Conservation (phyloP, 495 filamentous ascomycete species). For the Hypoxylon rickii region DNA sequence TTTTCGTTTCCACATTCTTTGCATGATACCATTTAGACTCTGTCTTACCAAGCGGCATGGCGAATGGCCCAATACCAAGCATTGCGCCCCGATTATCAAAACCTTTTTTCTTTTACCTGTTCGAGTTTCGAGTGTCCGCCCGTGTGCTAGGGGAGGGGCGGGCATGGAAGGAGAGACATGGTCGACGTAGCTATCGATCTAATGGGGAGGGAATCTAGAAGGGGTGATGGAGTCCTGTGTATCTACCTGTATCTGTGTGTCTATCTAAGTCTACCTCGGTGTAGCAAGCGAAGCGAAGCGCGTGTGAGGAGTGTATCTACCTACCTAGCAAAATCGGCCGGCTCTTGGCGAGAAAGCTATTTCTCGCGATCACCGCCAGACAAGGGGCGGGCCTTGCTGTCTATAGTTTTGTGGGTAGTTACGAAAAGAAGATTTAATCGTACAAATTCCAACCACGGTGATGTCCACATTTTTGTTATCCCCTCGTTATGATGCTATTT, state of each 20-base stretch:
- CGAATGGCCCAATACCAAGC: constrained; percentile 7
- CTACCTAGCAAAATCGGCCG: neutral
- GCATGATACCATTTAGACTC: constrained; percentile 36
- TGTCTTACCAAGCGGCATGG: constrained; percentile 4
- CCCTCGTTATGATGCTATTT: too few species aligned
- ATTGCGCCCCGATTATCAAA: constrained; percentile 11
- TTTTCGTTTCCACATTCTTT: constrained; percentile 22
- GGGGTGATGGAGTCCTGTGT: neutral
- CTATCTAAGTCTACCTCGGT: neutral
- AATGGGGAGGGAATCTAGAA: neutral
- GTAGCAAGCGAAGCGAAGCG: too few species aligned
- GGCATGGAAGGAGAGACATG: neutral
- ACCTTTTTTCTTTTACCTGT: constrained; percentile 1
- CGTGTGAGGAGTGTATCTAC: constrained; percentile 25
- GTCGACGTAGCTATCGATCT: neutral
- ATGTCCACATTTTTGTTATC: too few species aligned
- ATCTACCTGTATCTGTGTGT: constrained; percentile 26
- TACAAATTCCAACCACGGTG: constrained; percentile 28
- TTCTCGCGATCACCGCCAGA: neutral
- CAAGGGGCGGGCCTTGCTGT: constrained; percentile 12
- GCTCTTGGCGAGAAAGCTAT: constrained; percentile 11
- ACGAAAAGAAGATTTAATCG: constrained; percentile 16
- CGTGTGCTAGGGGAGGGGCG: neutral
- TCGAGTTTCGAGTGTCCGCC: constrained; percentile 2
- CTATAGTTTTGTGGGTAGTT: constrained; percentile 12